Evolutionary conservation across 1,284 basidiomycete genomes (phyloP).

Genomic region (Puccinia hordei): DNA sequence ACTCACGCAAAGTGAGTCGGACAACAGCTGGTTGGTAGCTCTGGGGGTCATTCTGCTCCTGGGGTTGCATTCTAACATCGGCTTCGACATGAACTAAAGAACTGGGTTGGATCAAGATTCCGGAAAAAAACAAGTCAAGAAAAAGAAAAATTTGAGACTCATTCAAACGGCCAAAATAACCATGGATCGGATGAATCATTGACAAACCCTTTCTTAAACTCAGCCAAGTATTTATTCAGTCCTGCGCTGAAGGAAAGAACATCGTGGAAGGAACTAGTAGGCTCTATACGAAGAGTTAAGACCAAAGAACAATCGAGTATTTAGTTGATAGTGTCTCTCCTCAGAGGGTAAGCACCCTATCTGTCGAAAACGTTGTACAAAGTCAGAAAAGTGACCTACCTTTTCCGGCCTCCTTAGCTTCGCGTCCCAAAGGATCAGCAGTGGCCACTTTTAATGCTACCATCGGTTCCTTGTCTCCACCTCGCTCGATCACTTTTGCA

Average conservation of each 20-base stretch:
- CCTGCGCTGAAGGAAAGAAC: constrained; percentile 45
- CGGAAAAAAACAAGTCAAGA: background rate
- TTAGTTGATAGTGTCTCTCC: background rate
- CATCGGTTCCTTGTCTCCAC: constrained; percentile 31
- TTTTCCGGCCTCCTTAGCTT: constrained; percentile 38
- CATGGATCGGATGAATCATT: background rate
- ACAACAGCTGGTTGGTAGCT: constrained; percentile 22
- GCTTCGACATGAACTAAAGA: constrained; percentile 44
- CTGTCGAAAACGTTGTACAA: background rate
- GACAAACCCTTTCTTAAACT: constrained; percentile 46
- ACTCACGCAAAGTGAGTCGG: constrained; percentile 42
- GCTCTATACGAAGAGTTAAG: background rate
- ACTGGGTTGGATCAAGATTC: too few relatives aligned
- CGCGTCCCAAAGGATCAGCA: constrained; percentile 20
- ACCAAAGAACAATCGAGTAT: background rate
- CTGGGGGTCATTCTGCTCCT: constrained; percentile 26
- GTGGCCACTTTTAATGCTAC: constrained; percentile 33
- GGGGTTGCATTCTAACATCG: constrained; percentile 48
- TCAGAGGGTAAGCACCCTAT: background rate
- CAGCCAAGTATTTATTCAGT: constrained; percentile 33
- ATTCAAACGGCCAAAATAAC: background rate
- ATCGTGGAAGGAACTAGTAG: constrained; percentile 37
- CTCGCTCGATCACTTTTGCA: constrained; percentile 43
- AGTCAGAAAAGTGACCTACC: background rate
- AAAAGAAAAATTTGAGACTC: background rate